Base-by-base conservation (phyloP, 129 eudicot genomes). In the Erigeron canadensis region DNA sequence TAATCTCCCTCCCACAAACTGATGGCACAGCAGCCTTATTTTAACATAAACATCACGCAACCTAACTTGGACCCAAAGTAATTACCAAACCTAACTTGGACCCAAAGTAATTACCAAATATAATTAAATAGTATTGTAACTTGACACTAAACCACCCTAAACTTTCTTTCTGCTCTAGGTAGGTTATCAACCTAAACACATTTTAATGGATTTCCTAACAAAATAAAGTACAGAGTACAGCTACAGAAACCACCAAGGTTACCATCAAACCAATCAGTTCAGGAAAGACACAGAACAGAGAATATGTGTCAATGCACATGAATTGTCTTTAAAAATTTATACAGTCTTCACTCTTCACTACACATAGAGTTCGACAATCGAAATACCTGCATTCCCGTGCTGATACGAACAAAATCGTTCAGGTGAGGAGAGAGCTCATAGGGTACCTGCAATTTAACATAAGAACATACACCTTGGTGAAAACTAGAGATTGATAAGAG, bases 331-430 rank as follows among this genome's bases (percentile, higher is more conserved):
- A 56, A n/a, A 40, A 63, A 15, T 38, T 28, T 15, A 63, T 13
- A 23, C 15, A 38, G 64, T 43, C 18, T 69, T 71, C 17, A 63
- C 46, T 43, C 18, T 69, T 71, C 17, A 63, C 46, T 59, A 21
- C 21, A 54, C 48, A 46, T 45, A 60, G 8, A 48, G 11, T 34
- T 51, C 38, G 50, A 64, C 55, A 56, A 15, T 44, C 51, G 69
- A 41, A 18, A 42, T 76, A 92, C 98, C 96, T 92, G 98, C 95
- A 92, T 80, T 23, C 98, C 96, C 0, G 85, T 89, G 70, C 75
- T 85, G 67, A 92, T 75, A 68, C 91, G 95, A 60, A 92, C 88
- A 84, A 89, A 92, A 77, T 92, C 89, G 67, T 85, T 89, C 65
- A 92, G 78, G 78, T 84, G 82, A 23, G 84, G 88, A 61, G 98